Percentiles rank a stretch among this genome's conserved stretches.
Evolutionary conservation across 768 basidiomycete species (phyloP).

Genomic region (Mycena polygramma): DNA sequence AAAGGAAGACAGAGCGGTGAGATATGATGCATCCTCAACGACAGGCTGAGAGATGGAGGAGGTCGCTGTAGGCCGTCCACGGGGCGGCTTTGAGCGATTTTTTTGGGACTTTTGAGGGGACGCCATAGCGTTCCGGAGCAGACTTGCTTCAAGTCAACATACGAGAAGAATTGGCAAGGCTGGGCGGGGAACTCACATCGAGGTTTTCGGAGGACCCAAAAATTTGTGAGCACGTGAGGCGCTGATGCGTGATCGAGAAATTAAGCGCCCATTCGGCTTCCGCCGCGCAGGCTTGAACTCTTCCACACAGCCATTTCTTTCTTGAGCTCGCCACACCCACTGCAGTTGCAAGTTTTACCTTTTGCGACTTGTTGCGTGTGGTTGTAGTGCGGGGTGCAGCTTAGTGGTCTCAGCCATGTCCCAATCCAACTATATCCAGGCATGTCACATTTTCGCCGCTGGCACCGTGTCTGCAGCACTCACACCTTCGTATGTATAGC

Average conservation of each 20-base stretch:
- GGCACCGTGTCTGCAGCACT: not conserved
- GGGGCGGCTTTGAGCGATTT: constrained; percentile 63
- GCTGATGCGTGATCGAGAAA: constrained; percentile 7
- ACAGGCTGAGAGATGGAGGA: constrained; percentile 69
- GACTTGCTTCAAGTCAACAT: constrained; percentile 18
- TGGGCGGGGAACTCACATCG: constrained; percentile 30
- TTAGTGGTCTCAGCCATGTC: not conserved
- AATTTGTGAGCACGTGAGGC: constrained; percentile 23
- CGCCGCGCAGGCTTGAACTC: not conserved
- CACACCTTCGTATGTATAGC: constrained; percentile 52
- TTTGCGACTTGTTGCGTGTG: not conserved
- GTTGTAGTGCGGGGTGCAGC: not conserved
- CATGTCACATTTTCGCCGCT: constrained; percentile 38
- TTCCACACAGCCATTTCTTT: not conserved
- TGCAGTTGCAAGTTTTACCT: not conserved
- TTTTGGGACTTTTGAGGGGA: constrained; percentile 66
- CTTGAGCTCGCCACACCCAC: not conserved
- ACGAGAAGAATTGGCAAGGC: constrained; percentile 1
- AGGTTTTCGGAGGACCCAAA: not conserved
- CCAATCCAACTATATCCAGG: constrained; percentile 69
- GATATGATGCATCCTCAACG: constrained; percentile 60
- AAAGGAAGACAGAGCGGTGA: constrained; percentile 66
- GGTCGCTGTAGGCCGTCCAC: constrained; percentile 65
- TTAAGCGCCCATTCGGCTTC: not conserved
- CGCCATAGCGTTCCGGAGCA: constrained; percentile 49